Evolutionary conservation across 345 rosid genomes (phyloP).

Genomic region (Eucalyptus urophylla): DNA sequence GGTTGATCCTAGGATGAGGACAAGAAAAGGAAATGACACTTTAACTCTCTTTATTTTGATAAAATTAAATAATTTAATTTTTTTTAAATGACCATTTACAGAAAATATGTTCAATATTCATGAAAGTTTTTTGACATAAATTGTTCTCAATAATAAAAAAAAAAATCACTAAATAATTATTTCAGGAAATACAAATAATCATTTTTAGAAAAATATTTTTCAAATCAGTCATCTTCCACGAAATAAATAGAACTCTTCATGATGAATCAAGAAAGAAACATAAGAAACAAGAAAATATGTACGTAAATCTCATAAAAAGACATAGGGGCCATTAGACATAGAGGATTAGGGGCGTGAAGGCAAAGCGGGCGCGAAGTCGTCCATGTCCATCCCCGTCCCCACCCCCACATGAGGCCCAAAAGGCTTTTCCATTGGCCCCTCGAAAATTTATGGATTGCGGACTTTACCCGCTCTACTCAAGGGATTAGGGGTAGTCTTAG

Average conservation of each 20-base stretch:
- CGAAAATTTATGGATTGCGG: not conserved
- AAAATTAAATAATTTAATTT: not conserved
- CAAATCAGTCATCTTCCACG: fast-evolving
- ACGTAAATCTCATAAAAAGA: not conserved
- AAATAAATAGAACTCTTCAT: not conserved
- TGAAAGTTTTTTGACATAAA: not conserved
- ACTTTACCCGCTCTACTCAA: not conserved
- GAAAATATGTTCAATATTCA: not conserved
- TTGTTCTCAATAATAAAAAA: not conserved
- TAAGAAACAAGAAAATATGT: not conserved
- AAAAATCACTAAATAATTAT: not conserved
- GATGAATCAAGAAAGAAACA: not conserved
- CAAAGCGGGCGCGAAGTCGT: not conserved
- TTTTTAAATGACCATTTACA: not conserved
- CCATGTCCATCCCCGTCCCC: not conserved
- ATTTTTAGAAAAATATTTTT: not conserved
- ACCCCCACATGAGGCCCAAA: not conserved
- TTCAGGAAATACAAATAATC: not conserved
- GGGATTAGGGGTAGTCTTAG: not conserved
- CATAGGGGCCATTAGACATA: not conserved
- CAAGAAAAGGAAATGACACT: not conserved
- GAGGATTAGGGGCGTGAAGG: not conserved
- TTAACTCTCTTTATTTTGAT: not conserved
- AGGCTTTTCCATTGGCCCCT: not conserved
- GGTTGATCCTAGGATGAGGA: not conserved